Evolutionary conservation across 78 protist genomes (phyloP).

Genomic region (Mantamonas sphyraenae): DNA sequence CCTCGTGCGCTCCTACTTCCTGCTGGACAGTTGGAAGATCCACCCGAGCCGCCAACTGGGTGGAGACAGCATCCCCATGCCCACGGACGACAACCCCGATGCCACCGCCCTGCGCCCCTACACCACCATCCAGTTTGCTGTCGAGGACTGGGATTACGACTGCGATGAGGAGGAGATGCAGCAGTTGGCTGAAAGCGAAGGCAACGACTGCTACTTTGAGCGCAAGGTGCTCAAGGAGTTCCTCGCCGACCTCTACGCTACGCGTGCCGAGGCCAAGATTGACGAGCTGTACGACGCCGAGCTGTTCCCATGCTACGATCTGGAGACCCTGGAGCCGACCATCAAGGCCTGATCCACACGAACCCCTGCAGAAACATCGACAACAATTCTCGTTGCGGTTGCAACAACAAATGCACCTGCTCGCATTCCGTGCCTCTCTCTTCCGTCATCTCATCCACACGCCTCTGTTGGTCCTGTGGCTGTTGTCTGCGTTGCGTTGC

Average conservation of each 20-base stretch:
- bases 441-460: too few species aligned
- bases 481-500: too few species aligned
- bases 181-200: not conserved
- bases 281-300: not conserved
- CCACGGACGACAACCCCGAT: slow-evolving; percentile 70
- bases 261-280: not conserved
- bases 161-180: not conserved
- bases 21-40: slow-evolving; percentile 58
- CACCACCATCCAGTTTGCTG: slow-evolving; percentile 25
- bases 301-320: not conserved
- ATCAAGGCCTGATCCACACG: slow-evolving; percentile 60
- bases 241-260: too few species aligned
- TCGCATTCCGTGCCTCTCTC: too few species aligned
- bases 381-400: too few species aligned
- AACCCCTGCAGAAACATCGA: too few species aligned
- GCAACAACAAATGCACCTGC: too few species aligned
- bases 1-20: slow-evolving; percentile 39
- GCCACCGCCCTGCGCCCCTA: slow-evolving; percentile 54
- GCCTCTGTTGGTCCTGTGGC: too few species aligned
- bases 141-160: slow-evolving; percentile 14
- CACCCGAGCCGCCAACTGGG: slow-evolving; percentile 62
- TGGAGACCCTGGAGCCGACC: slow-evolving; percentile 30
- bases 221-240: too few species aligned
- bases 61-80: slow-evolving; percentile 73
- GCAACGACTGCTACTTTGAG: not conserved